phyloP scores from a whole-genome alignment of 352 stramenopile species.

The Phytophthora crassamura region DNA sequence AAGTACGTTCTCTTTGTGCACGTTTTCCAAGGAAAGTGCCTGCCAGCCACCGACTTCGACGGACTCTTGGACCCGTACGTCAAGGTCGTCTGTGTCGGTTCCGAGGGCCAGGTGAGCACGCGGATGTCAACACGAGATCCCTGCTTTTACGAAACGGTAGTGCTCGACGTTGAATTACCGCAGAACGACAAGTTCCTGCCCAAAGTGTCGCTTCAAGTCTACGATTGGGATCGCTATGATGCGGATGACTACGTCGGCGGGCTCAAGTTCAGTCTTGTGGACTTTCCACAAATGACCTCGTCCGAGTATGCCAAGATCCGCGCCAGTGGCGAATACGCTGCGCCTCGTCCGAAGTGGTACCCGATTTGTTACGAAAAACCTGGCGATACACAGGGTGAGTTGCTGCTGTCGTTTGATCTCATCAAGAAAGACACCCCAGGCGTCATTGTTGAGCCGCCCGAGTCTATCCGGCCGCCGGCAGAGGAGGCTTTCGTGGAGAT shows the following conservation, averaged over 20 bases:
- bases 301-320: slow-evolving; percentile 62
- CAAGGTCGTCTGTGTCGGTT: slow-evolving; percentile 83
- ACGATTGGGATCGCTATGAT: slow-evolving; percentile 79
- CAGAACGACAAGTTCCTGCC: slow-evolving; percentile 67
- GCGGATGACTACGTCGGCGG: slow-evolving; percentile 77
- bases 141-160: slow-evolving; percentile 86
- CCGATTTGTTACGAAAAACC: slow-evolving; percentile 64
- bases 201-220: slow-evolving; percentile 79
- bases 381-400: slow-evolving; percentile 74
- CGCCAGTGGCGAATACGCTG: slow-evolving; percentile 56
- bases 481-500: slow-evolving; percentile 85
- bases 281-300: slow-evolving; percentile 67
- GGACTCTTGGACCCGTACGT: slow-evolving; percentile 85
- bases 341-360: slow-evolving; percentile 76
- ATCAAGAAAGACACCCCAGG: slow-evolving; percentile 74
- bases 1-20: slow-evolving; percentile 86
- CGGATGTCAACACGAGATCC: slow-evolving; percentile 77
- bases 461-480: slow-evolving; percentile 62
- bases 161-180: slow-evolving; percentile 79
- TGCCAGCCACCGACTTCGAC: slow-evolving; percentile 79
- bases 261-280: slow-evolving; percentile 61
- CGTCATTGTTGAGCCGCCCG: slow-evolving; percentile 60
- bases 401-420: slow-evolving; percentile 82
- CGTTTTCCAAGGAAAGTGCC: slow-evolving; percentile 78
- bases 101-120: slow-evolving; percentile 66